Percentiles rank a stretch among this genome's conserved stretches.
phyloP scores from a whole-genome alignment of 2,329 filamentous ascomycete genomes.

The Dactylellina haptotyla region DNA sequence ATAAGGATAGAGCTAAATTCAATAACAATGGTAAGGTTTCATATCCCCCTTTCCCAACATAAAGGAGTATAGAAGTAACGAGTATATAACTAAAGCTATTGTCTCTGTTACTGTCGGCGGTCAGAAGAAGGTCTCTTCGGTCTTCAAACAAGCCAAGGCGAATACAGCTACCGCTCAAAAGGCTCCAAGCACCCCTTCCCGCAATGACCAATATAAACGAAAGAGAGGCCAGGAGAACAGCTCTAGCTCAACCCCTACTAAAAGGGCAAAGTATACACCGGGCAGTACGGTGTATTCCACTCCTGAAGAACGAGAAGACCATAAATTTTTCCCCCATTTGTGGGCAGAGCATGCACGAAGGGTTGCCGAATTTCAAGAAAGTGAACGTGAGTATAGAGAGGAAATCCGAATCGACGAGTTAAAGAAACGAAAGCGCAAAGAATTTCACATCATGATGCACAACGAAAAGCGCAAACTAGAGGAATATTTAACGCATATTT shows the following conservation, averaged over 20 bases:
- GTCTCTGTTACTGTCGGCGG: not conserved
- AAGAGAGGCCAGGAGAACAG: not conserved
- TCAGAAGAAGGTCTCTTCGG: constrained; percentile 7
- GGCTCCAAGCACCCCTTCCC: not conserved
- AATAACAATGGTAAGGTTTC: not conserved
- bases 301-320: not conserved
- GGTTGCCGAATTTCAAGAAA: too few species aligned
- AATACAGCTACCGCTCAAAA: not conserved
- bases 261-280: not conserved
- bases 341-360: not conserved
- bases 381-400: too few species aligned
- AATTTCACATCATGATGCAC: too few species aligned
- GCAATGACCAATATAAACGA: too few species aligned
- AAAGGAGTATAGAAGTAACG: not conserved
- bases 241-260: not conserved
- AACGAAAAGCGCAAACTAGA: too few species aligned
- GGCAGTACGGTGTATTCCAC: not conserved
- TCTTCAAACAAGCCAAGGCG: constrained; percentile 8
- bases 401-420: too few species aligned
- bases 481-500: too few species aligned
- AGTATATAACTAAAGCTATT: not conserved
- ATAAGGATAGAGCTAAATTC: too few species aligned
- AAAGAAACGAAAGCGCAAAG: too few species aligned
- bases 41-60: not conserved
- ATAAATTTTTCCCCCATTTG: not conserved